Evolutionary conservation across 139 green algal species (phyloP).

Genomic region (Chlamydomonas asymmetrica): DNA sequence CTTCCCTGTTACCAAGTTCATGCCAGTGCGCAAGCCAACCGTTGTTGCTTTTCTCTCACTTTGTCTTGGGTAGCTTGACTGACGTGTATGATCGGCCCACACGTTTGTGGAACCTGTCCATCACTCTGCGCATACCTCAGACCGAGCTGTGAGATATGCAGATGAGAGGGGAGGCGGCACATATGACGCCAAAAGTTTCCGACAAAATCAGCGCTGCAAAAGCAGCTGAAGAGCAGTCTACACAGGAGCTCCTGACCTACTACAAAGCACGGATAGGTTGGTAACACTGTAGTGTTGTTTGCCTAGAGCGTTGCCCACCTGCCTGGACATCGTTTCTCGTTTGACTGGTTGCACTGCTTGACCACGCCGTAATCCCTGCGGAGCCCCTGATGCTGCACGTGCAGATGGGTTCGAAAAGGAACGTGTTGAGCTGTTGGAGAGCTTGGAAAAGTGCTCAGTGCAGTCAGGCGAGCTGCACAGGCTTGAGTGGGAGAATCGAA

Average conservation of each 20-base stretch:
- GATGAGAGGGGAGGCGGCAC: not conserved
- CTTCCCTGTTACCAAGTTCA: no score
- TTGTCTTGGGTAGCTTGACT: no score
- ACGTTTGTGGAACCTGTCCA: no score
- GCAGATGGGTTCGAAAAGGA: conserved; percentile 80
- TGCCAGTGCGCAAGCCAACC: no score
- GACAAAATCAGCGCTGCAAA: not conserved
- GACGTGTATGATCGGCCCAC: no score
- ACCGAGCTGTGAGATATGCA: no score
- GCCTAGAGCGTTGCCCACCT: not conserved
- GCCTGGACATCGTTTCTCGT: not conserved
- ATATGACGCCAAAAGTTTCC: not conserved
- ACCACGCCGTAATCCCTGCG: no score
- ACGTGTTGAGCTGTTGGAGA: conserved; percentile 62
- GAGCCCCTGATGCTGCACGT: no score
- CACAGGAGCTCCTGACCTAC: conserved; percentile 43
- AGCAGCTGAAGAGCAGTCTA: conserved; percentile 15
- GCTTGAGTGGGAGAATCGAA: conserved; percentile 76
- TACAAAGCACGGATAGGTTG: conserved; percentile 58
- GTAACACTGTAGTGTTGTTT: not conserved
- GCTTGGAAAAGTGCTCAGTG: conserved; percentile 59
- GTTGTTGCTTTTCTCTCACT: no score
- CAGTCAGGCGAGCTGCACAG: conserved; percentile 46
- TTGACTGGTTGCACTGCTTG: not conserved
- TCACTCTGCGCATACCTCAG: no score